Base-by-base conservation (phyloP, 2,329 filamentous ascomycete genomes). In the Fusarium keratoplasticum region DNA sequence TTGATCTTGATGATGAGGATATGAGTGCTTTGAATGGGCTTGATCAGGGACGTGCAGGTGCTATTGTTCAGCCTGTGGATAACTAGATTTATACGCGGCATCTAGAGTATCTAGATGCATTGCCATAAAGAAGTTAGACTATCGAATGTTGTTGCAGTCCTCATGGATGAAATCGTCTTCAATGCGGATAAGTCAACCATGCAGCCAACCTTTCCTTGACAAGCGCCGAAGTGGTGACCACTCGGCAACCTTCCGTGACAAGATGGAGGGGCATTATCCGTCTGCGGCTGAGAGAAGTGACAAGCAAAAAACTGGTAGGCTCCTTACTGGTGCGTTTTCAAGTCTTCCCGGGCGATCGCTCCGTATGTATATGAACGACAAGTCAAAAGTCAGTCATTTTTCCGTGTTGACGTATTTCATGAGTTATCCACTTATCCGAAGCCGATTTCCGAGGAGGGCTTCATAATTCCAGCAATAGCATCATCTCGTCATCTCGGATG, bases 1-100 rank as follows among this genome's bases (percentile, higher is more conserved):
- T 93, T 76, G 83, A 87, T 33, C 82, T 93, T 7, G 83, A 82
- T 13, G 80, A 82, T 18, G 86, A 88, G 20, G 90, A 93, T 66
- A 90, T 93, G 88, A 67, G 58, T 6, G 58, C 66, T 0, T 42
- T 82, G 36, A 70, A 82, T 36, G 69, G 54, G 6, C 50, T 80
- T 8, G 78, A 80, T 9, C 67, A 77, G 60, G 77, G 78, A 6
- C 58, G 54, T 1, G 69, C 60, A 1, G 78, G 78, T 6, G 69
- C 78, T 1, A 73, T 80, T 64, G 54, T 57, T 25, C 31, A 36
- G 31, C 13, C 54, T 7, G 54, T 57, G 9, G 31, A 57, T 57
- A 57, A 57, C 31, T 57, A 57, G 27, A 33, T 6, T 0, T 27
- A 6, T 27, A 27, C 6, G 27, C 27, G 27, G 27, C 6, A 27